A percentile compares a stretch with the other conserved stretches of the same genome.
phyloP scores from a whole-genome alignment of 2,329 filamentous ascomycete genomes.

The Monosporascus cannonballus region DNA sequence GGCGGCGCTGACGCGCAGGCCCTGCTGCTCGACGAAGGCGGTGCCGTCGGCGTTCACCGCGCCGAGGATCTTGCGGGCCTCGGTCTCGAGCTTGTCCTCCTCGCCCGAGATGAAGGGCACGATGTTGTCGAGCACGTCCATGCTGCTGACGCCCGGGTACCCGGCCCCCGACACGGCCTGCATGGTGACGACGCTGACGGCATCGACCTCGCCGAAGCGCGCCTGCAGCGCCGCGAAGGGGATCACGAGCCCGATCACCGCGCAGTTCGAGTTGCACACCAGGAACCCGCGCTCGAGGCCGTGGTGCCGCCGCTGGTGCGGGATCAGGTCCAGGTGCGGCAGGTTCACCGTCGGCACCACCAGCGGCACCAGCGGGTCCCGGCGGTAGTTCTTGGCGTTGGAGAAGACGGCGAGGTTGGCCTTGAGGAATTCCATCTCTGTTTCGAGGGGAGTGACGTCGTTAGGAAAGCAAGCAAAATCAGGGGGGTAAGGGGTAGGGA shows the following conservation, averaged over 20 bases:
- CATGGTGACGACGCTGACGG: constrained; percentile 78
- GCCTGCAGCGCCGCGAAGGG: constrained; percentile 87
- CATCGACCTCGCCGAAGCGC: constrained; percentile 76
- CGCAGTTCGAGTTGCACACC: constrained; percentile 97
- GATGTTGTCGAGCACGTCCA: constrained; percentile 96
- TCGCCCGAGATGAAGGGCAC: constrained; percentile 91
- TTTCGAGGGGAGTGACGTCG: not conserved
- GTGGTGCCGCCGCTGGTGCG: constrained; percentile 74
- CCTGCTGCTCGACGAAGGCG: constrained; percentile 68
- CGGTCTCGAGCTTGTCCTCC: constrained; percentile 92
- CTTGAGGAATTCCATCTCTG: constrained; percentile 86
- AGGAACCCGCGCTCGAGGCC: constrained; percentile 78
- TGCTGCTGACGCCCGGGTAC: constrained; percentile 81
- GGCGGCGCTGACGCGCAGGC: constrained; percentile 73
- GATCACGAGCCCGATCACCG: constrained; percentile 92
- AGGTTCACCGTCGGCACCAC: constrained; percentile 96
- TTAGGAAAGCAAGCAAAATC: too few relatives aligned
- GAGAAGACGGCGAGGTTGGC: constrained; percentile 90
- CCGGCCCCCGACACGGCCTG: constrained; percentile 92
- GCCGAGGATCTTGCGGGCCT: constrained; percentile 92
- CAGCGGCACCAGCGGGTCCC: constrained; percentile 82
- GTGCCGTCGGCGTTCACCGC: constrained; percentile 63
- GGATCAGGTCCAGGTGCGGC: constrained; percentile 77
- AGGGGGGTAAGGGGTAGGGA: not conserved
- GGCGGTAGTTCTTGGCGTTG: constrained; percentile 96